phyloP scores from a whole-genome alignment of 2,329 filamentous ascomycete species.

The Chaetothyriales sp. region DNA sequence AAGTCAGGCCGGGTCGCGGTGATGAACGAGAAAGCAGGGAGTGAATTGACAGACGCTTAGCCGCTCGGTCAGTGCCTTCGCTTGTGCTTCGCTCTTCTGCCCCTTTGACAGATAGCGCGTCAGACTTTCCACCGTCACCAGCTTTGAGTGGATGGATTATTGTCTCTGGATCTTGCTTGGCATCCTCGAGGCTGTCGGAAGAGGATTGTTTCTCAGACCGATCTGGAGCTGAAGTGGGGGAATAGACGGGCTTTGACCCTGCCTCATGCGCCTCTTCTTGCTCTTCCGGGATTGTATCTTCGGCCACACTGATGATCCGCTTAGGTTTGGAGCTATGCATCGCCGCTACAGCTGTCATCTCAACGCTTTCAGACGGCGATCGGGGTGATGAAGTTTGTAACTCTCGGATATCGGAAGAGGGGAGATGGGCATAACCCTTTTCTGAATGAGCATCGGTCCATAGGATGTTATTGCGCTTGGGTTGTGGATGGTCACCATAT shows the following conservation, averaged over 20 bases:
- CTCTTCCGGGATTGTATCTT: slow-evolving; percentile 15
- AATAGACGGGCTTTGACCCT: slow-evolving; percentile 33
- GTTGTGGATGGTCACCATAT: slow-evolving; percentile 48
- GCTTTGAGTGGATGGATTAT: neutral
- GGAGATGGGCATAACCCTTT: slow-evolving; percentile 19
- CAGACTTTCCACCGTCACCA: neutral
- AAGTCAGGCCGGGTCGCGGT: slow-evolving; percentile 5
- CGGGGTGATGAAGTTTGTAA: neutral
- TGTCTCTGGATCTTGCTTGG: neutral
- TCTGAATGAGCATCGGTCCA: slow-evolving; percentile 28
- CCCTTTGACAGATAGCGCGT: slow-evolving; percentile 1
- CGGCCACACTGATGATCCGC: slow-evolving; percentile 11
- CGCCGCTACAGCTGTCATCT: slow-evolving; percentile 9
- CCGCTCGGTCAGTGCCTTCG: neutral
- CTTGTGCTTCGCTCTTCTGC: neutral
- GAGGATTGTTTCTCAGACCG: neutral
- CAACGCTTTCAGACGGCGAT: slow-evolving; percentile 7
- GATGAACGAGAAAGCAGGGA: slow-evolving; percentile 7
- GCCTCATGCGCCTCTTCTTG: slow-evolving; percentile 8
- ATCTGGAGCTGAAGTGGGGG: neutral
- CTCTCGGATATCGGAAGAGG: slow-evolving; percentile 8
- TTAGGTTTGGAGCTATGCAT: slow-evolving; percentile 8
- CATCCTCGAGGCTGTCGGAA: neutral
- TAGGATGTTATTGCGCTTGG: slow-evolving; percentile 35
- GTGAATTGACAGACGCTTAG: slow-evolving; percentile 9